Evolutionary conservation across 1,284 basidiomycete genomes (phyloP).

Genomic region (Heterobasidion annosum): DNA sequence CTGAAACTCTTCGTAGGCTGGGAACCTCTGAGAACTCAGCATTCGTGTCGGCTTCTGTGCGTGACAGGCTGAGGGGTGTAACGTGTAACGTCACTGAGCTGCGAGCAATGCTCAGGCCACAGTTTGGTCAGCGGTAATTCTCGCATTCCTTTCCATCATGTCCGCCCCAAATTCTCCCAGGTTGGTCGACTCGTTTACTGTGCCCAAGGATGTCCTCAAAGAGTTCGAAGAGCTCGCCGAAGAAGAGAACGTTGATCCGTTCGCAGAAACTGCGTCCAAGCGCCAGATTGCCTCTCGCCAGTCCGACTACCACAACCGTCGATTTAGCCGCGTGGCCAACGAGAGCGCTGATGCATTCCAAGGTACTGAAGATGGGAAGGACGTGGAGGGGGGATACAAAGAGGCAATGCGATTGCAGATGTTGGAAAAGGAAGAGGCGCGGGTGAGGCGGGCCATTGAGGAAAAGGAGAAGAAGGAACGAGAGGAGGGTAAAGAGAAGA

Average conservation of each 20-base stretch:
- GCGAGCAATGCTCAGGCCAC: not conserved
- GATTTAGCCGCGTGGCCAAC: slow-evolving; percentile 77
- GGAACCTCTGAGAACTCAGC: too few species aligned
- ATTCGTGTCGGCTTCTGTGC: too few species aligned
- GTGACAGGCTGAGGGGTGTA: too few species aligned
- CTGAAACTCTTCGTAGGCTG: too few species aligned
- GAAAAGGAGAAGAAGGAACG: slow-evolving; percentile 79
- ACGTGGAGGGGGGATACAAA: slow-evolving; percentile 84
- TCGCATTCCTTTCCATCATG: slow-evolving; percentile 16
- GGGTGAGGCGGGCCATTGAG: slow-evolving; percentile 80
- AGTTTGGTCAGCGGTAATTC: not conserved
- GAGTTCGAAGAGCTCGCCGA: slow-evolving; percentile 92
- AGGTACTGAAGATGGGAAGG: slow-evolving; percentile 49
- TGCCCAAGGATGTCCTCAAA: slow-evolving; percentile 88
- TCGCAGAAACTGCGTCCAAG: slow-evolving; percentile 85
- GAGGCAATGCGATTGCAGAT: slow-evolving; percentile 92
- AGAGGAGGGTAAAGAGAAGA: slow-evolving; percentile 75
- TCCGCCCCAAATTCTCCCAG: slow-evolving; percentile 27
- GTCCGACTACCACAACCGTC: slow-evolving; percentile 91
- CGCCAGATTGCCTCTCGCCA: slow-evolving; percentile 93
- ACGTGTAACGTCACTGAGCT: not conserved
- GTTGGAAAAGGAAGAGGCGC: slow-evolving; percentile 88
- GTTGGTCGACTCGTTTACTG: slow-evolving; percentile 81
- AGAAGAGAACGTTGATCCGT: slow-evolving; percentile 87
- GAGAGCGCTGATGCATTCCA: slow-evolving; percentile 78